These are phyloP conservation scores for Mortierella sp. DNA, from an alignment of 371 early-diverging fungal genomes.

Conservation along the genomic window DNA sequence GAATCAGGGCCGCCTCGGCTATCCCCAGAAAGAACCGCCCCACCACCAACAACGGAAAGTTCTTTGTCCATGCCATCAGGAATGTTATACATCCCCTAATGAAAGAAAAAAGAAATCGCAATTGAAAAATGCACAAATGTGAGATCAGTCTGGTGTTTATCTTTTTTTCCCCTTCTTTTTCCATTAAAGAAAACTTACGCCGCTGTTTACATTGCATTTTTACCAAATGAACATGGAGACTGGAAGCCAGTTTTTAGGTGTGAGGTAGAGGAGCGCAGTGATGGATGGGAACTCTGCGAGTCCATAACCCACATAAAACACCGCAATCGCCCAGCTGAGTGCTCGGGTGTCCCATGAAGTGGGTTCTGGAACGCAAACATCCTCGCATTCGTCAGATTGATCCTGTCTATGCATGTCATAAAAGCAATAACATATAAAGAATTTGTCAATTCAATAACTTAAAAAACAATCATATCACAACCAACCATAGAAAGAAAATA, in stretches of 20 bases:
- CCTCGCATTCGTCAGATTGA: constrained; percentile 39
- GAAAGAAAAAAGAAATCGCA: neutral
- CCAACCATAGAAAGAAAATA: neutral
- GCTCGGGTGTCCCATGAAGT: constrained; percentile 21
- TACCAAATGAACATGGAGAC: constrained; percentile 49
- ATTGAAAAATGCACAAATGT: neutral
- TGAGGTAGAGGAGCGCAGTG: constrained; percentile 32
- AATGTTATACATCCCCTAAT: constrained; percentile 40
- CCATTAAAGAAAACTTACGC: too few relatives aligned
- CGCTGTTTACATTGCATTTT: too few relatives aligned
- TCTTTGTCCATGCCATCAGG: constrained; percentile 29
- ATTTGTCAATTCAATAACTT: neutral
- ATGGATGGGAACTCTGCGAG: constrained; percentile 54
- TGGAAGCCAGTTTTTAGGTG: constrained; percentile 47
- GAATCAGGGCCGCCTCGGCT: constrained; percentile 43
- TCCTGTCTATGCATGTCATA: constrained; percentile 21
- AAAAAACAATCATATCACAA: neutral
- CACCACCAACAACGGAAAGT: constrained; percentile 9
- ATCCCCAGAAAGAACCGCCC: constrained; percentile 37
- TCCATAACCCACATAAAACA: constrained; percentile 42
- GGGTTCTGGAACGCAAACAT: constrained; percentile 41
- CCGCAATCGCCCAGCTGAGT: constrained; percentile 38
- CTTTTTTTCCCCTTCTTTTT: too few relatives aligned
- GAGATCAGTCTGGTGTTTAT: too few relatives aligned
- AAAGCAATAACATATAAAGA: neutral